Conservation (phyloP, 2,329 filamentous ascomycete genomes). For the Hypomyces rosellus region DNA sequence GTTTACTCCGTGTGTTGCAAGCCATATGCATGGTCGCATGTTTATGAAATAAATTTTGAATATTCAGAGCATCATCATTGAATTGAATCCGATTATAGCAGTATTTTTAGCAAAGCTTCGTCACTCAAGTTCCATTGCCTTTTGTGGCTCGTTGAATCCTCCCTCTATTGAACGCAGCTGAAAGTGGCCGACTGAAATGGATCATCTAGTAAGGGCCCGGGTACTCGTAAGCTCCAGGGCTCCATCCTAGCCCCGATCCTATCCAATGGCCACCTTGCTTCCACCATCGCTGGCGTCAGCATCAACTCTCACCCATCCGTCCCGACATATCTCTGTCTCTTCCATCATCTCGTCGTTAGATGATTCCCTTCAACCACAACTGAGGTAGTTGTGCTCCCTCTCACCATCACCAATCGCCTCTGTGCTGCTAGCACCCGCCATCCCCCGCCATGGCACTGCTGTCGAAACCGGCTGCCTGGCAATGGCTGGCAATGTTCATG, state of each 20-base stretch:
- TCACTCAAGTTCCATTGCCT: too few relatives aligned
- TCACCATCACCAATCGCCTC: neutral
- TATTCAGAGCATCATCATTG: too few relatives aligned
- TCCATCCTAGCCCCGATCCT: neutral
- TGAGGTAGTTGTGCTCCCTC: constrained; percentile 9
- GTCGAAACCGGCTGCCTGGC: constrained; percentile 11
- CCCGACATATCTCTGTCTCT: neutral
- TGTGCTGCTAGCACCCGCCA: constrained; percentile 5
- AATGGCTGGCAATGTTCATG: constrained; percentile 29
- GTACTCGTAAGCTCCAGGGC: neutral
- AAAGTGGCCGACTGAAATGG: too few relatives aligned
- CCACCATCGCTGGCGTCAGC: neutral
- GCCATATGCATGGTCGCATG: too few relatives aligned
- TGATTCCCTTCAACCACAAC: constrained; percentile 1
- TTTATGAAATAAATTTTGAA: too few relatives aligned
- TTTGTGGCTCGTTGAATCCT: too few relatives aligned
- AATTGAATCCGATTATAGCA: too few relatives aligned
- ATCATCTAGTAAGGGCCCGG: neutral
- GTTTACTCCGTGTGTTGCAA: too few relatives aligned
- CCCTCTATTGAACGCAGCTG: too few relatives aligned
- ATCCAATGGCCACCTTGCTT: constrained; percentile 14
- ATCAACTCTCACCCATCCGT: neutral
- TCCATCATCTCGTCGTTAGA: constrained; percentile 3
- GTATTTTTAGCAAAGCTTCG: too few relatives aligned
- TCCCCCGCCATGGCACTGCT: constrained; percentile 9